Evolutionary conservation across 352 stramenopile species (phyloP).

Genomic region (Globisporangium mamillatum): DNA sequence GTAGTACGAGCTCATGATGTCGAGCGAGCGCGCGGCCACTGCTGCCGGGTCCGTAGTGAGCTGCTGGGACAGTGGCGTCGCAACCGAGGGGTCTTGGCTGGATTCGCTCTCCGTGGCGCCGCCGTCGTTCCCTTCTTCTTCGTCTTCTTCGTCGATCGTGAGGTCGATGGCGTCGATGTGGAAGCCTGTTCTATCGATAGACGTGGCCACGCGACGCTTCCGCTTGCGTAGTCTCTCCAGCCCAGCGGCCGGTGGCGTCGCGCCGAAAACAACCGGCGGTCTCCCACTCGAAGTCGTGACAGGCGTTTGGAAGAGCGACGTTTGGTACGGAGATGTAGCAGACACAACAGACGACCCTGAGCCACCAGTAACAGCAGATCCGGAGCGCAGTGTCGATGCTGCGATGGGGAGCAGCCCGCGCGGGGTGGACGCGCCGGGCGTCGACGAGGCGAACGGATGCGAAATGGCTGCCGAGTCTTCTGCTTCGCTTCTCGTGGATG

Average conservation of each 20-base stretch:
- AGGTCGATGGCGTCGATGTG: conserved; percentile 21
- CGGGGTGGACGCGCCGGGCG: conserved; percentile 14
- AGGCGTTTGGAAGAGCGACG: conserved; percentile 18
- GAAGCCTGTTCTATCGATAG: conserved; percentile 27
- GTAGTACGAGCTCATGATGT: conserved; percentile 13
- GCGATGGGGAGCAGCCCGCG: conserved; percentile 3
- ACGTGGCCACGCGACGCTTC: conserved; percentile 33
- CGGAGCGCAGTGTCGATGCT: conserved; percentile 4
- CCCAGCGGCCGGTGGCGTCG: conserved; percentile 4
- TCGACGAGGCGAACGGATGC: conserved; percentile 12
- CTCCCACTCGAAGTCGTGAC: conserved; percentile 6
- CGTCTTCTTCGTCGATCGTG: conserved; percentile 19
- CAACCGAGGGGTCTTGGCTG: background rate
- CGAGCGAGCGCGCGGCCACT: conserved; percentile 1
- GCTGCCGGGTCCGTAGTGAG: background rate
- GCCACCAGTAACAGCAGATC: background rate
- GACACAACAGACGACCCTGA: background rate
- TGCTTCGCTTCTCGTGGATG: background rate
- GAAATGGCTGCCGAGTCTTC: conserved; percentile 8
- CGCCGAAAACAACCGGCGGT: conserved; percentile 4
- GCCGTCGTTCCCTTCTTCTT: conserved; percentile 8
- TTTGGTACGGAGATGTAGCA: conserved; percentile 7
- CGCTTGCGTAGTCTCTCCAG: conserved; percentile 33
- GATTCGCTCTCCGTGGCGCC: conserved; percentile 5
- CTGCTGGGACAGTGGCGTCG: background rate